Evolutionary conservation across 306 rosid genomes (phyloP), one percentile per base, ranked within the genome.

Genomic region (Pyrus pyrifolia): DNA sequence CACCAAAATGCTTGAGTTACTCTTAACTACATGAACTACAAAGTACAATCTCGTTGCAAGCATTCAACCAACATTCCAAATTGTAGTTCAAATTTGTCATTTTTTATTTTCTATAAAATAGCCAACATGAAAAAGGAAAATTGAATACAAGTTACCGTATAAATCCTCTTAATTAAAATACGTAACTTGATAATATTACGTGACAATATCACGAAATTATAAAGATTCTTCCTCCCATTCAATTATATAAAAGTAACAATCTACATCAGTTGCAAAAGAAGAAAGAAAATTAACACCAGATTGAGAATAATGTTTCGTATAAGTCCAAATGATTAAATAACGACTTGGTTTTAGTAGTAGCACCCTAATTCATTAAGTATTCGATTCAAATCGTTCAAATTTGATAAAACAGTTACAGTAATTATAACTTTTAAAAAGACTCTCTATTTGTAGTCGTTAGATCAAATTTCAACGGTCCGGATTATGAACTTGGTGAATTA

Each of bases 341-440:
- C 8, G 38, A 33, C 8, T 33, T 33, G 38, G 38, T 33, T 33
- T 33, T 33, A 33, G 35, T 33, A 33, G 35, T 33, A 33, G 38
- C 38, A 33, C 2, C 38, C 8, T 33, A 33, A 33, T 33, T 0
- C 38, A 33, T 33, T 0, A 33, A 33, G 38, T 33, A 1, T 0
- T 0, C 0, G 3, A 33, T 33, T 33, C 0, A 0, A 1, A 33
- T 1, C 0, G 0, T 35, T 35, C 2, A 35, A 35, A 35, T 35
- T 35, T 35, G 2, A 35, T 35, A 2, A 0, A 35, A 35, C 0
- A 0, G 2, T 0, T 35, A 35, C 0, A 35, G 0, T 35, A 1
- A 35, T 35, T 35, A 35, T 35, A 35, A 35, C 2, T 35, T 35
- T 35, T 35, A 35, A 33, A 35, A 0, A 0, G 0, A 6, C 0